Percentiles rank a stretch among this genome's conserved stretches.
Conservation (phyloP, 225 moss, liverwort and hornwort species). For the Polytrichum formosum region DNA sequence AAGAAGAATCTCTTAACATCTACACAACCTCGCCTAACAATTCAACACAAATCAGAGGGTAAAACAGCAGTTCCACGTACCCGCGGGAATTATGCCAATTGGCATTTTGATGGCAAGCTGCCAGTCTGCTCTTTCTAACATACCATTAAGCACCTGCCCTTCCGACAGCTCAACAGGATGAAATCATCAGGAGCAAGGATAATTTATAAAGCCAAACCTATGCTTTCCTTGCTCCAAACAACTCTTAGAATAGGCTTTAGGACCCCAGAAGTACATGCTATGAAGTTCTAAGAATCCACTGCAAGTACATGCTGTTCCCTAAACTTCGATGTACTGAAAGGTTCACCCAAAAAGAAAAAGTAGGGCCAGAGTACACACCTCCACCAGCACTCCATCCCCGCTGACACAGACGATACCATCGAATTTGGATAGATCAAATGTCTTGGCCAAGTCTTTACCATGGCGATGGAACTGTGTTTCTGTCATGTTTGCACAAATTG, state of each 20-base stretch:
- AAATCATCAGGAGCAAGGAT: background rate
- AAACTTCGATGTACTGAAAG: no score
- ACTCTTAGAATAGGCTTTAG: no score
- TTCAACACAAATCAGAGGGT: no score
- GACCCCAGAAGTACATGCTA: no score
- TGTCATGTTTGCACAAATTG: constrained; percentile 25
- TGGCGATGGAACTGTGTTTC: constrained; percentile 78
- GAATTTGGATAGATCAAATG: constrained; percentile 61
- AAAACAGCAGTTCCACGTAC: constrained; percentile 19
- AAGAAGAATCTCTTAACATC: no score
- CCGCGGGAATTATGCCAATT: constrained; percentile 79
- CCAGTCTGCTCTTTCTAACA: constrained; percentile 87
- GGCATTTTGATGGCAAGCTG: constrained; percentile 78
- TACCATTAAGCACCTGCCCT: constrained; percentile 79
- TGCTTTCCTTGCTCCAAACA: no score
- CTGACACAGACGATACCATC: constrained; percentile 90
- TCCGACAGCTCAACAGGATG: constrained; percentile 13
- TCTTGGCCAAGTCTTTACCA: constrained; percentile 76
- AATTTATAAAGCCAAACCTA: no score
- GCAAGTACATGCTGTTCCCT: no score
- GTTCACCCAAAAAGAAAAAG: background rate
- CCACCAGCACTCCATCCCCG: constrained; percentile 92
- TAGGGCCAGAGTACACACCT: constrained; percentile 37
- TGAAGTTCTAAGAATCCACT: no score
- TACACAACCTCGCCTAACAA: no score